A percentile compares a stretch with the other conserved stretches of the same genome.
phyloP scores from a whole-genome alignment of 768 basidiomycete species.

The Pleurotus ostreatus region DNA sequence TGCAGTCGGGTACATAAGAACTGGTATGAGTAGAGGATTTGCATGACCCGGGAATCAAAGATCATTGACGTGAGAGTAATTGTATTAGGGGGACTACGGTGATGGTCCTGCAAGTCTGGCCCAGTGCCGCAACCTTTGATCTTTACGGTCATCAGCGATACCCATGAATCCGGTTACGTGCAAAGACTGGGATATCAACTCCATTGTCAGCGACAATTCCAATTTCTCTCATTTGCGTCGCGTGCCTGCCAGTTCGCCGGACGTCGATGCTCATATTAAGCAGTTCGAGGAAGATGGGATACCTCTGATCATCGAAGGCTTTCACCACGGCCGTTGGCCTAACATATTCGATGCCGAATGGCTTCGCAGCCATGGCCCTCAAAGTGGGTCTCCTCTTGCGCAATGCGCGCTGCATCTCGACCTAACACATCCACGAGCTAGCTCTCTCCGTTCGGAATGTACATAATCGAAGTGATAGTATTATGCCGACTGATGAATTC shows the following conservation, averaged over 20 bases:
- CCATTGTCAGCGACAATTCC: constrained; percentile 29
- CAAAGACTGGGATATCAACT: constrained; percentile 46
- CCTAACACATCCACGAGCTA: constrained; percentile 18
- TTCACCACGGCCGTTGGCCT: constrained; percentile 60
- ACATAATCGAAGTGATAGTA: constrained; percentile 48
- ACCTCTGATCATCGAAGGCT: constrained; percentile 64
- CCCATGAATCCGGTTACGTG: constrained; percentile 6
- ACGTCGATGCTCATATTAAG: constrained; percentile 31
- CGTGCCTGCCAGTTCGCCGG: constrained; percentile 26
- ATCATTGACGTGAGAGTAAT: no score
- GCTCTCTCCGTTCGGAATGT: constrained; percentile 65
- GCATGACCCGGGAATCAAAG: no score
- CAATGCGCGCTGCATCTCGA: neutral
- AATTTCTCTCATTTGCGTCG: constrained; percentile 43
- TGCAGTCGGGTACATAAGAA: no score
- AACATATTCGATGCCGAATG: constrained; percentile 53
- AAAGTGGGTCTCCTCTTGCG: constrained; percentile 15
- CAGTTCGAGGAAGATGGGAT: constrained; percentile 45
- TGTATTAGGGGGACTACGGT: no score
- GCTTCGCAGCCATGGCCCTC: constrained; percentile 34
- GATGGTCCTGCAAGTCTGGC: no score
- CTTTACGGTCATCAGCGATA: no score
- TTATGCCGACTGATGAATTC: constrained; percentile 50
- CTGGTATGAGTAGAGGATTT: no score
- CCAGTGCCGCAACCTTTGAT: no score